A percentile compares a stretch with the other conserved stretches of the same genome.
phyloP scores from a whole-genome alignment of 129 eudicot species.

The Tanacetum coccineum region DNA sequence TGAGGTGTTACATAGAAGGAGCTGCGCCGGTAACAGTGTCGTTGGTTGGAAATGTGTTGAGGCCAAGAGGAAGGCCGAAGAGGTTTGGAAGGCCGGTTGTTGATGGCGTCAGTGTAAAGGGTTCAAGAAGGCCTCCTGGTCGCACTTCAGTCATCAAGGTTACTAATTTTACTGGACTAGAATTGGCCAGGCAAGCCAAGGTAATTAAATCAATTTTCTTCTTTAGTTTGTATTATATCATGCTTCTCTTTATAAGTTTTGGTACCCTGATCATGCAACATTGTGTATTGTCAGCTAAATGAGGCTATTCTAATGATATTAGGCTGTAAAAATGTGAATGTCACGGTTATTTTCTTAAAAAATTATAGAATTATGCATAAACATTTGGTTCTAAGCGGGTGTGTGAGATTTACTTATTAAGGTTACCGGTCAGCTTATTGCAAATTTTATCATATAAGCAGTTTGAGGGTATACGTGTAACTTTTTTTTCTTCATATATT shows the following conservation, averaged over 20 bases:
- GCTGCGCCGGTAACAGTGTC: conserved; percentile 37
- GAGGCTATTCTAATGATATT: too few relatives aligned
- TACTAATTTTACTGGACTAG: conserved; percentile 48
- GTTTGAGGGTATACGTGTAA: too few relatives aligned
- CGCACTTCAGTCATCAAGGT: conserved; percentile 44
- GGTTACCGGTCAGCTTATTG: too few relatives aligned
- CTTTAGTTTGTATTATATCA: not conserved
- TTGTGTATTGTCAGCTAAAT: not conserved
- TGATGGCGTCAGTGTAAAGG: conserved; percentile 34
- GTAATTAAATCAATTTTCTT: conserved; percentile 24
- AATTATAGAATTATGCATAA: too few relatives aligned
- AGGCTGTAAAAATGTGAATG: too few relatives aligned
- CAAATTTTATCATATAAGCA: too few relatives aligned
- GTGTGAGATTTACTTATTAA: too few relatives aligned
- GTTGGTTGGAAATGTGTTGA: conserved; percentile 47
- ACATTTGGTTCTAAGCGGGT: too few relatives aligned
- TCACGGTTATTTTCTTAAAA: too few relatives aligned
- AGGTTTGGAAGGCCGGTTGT: conserved; percentile 33
- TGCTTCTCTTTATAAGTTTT: not conserved
- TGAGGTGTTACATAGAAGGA: too few relatives aligned
- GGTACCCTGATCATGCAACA: not conserved
- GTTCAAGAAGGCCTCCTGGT: conserved; percentile 42
- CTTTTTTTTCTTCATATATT: too few relatives aligned
- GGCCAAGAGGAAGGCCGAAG: conserved; percentile 64
- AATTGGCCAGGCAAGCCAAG: conserved; percentile 71